Evolutionary conservation across 768 basidiomycete species (phyloP).

Genomic region (Lactarius indigo): DNA sequence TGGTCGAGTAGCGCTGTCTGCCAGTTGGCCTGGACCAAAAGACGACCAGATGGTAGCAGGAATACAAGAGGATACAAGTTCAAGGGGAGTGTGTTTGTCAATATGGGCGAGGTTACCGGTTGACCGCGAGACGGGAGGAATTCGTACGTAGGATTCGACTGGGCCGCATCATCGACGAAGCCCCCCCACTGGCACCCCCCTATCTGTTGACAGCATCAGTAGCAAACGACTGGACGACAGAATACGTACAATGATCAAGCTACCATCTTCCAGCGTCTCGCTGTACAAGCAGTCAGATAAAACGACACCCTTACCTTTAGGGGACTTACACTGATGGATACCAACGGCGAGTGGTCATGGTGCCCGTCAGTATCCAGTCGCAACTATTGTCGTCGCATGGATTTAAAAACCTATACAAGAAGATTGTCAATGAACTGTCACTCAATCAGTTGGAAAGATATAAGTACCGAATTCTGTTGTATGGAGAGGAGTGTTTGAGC

Average conservation of each 20-base stretch:
- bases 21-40: conserved; percentile 65
- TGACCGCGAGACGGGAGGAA: conserved; percentile 66
- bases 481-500: not conserved
- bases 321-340: conserved; percentile 64
- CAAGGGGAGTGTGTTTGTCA: conserved; percentile 64
- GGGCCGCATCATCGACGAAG: conserved; percentile 65
- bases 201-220: conserved; percentile 37
- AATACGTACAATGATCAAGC: conserved; percentile 55
- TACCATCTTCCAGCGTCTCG: conserved; percentile 63
- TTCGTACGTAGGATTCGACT: conserved; percentile 80
- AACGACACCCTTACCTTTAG: not conserved
- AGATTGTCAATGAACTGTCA: not conserved
- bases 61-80: conserved; percentile 78
- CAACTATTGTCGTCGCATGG: conserved; percentile 67
- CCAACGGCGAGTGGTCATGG: conserved; percentile 60
- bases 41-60: conserved; percentile 62
- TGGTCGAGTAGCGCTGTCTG: conserved; percentile 63
- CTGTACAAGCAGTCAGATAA: conserved; percentile 31
- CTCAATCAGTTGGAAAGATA: not conserved
- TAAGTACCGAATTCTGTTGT: conserved; percentile 44
- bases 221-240: conserved; percentile 10
- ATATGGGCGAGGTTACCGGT: conserved; percentile 56
- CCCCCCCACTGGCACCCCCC: conserved; percentile 62
- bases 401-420: conserved; percentile 47
- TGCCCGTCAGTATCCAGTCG: conserved; percentile 50